These are phyloP conservation scores for Bruguiera parviflora DNA, from an alignment of 345 rosid species.

Conservation along the genomic window DNA sequence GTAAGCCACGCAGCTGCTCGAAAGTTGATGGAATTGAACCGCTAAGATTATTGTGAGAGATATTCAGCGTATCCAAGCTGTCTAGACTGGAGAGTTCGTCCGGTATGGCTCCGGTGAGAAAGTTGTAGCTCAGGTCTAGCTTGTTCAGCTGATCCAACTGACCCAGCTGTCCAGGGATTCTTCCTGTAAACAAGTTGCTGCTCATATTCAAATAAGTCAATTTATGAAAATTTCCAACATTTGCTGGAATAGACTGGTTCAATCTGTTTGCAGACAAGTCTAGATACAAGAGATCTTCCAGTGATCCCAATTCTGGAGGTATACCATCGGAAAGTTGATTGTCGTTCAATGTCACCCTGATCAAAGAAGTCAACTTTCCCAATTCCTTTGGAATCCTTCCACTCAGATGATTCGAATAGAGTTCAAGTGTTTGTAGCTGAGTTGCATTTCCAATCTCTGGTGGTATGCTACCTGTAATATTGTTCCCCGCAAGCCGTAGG, in stretches of 20 bases:
- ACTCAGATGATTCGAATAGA: slow-evolving; percentile 25
- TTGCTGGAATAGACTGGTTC: slow-evolving; percentile 10
- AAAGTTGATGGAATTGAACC: slow-evolving; percentile 29
- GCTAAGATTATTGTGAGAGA: slow-evolving; percentile 14
- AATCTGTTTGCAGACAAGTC: slow-evolving; percentile 36
- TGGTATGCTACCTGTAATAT: slow-evolving; percentile 30
- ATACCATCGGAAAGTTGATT: slow-evolving; percentile 23
- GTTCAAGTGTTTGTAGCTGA: slow-evolving; percentile 26
- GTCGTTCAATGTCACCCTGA: not conserved
- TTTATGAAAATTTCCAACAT: slow-evolving; percentile 3
- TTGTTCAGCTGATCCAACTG: too few relatives aligned
- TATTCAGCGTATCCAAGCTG: too few relatives aligned
- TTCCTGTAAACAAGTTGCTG: slow-evolving; percentile 21
- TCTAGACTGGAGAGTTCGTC: too few relatives aligned
- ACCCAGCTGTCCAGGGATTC: slow-evolving; percentile 22
- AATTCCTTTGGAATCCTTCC: slow-evolving; percentile 35
- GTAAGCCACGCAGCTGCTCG: slow-evolving; percentile 15
- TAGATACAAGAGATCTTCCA: slow-evolving; percentile 13
- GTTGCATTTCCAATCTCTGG: slow-evolving; percentile 22
- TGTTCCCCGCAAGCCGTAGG: slow-evolving; percentile 20
- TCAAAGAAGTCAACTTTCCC: slow-evolving; percentile 19
- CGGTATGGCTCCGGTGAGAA: too few relatives aligned
- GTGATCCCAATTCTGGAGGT: slow-evolving; percentile 18
- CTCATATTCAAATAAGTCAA: slow-evolving; percentile 32
- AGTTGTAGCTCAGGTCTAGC: too few relatives aligned